Conservation (phyloP, 2,329 filamentous ascomycete species). For the Pseudonectria foliicola region DNA sequence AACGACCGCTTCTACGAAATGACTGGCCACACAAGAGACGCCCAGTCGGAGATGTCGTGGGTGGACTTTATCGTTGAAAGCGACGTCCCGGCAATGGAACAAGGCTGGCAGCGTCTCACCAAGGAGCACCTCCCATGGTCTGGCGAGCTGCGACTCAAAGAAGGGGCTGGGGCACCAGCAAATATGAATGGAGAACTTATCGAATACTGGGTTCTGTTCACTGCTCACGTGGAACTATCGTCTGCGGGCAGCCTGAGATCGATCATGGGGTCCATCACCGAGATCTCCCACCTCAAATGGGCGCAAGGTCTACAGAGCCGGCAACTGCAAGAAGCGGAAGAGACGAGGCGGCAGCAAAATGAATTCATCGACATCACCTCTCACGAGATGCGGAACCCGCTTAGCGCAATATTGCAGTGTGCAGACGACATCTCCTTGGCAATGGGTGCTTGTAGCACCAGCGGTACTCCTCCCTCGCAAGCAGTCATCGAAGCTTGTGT, state of each 20-base stretch:
- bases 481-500: conserved; percentile 50
- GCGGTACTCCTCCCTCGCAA: conserved; percentile 1
- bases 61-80: conserved; percentile 31
- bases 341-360: conserved; percentile 42
- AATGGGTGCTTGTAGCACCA: conserved; percentile 15
- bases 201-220: conserved; percentile 37
- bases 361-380: conserved; percentile 67
- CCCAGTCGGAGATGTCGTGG: conserved; percentile 34
- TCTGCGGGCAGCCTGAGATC: conserved; percentile 27
- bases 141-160: conserved; percentile 36
- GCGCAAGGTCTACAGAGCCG: conserved; percentile 31
- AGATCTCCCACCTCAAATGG: conserved; percentile 38
- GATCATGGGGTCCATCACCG: conserved; percentile 35
- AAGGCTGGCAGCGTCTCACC: conserved; percentile 32
- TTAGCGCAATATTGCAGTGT: conserved; percentile 65
- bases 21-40: conserved; percentile 33
- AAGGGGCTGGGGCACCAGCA: conserved; percentile 6
- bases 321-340: conserved; percentile 30
- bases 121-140: conserved; percentile 29
- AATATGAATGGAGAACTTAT: conserved; percentile 27
- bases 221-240: conserved; percentile 26
- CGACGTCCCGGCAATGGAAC: conserved; percentile 24
- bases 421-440: conserved; percentile 57
- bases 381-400: conserved; percentile 64
- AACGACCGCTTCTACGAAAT: conserved; percentile 43